Evolutionary conservation across 1,139 yeast genomes (phyloP).

Genomic region (Debaryomycetaceae sp.): DNA sequence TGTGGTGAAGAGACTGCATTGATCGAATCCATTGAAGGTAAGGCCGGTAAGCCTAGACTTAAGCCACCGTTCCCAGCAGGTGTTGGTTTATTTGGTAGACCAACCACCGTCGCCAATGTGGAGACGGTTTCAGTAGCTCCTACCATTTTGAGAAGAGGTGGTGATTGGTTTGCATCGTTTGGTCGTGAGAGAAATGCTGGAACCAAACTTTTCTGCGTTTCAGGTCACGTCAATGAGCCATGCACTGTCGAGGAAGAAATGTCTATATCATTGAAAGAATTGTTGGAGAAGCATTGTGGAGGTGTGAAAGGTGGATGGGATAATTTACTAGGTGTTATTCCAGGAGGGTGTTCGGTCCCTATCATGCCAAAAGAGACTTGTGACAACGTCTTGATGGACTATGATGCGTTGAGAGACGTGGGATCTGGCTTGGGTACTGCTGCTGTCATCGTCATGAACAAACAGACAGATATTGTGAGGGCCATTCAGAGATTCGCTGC

Average conservation of each 20-base stretch:
- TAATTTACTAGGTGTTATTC: conserved; percentile 77
- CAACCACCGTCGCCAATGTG: conserved; percentile 84
- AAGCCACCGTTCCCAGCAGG: conserved; percentile 96
- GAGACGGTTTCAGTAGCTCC: conserved; percentile 90
- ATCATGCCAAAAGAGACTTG: conserved; percentile 66
- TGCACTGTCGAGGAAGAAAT: conserved; percentile 91
- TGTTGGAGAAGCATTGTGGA: conserved; percentile 84
- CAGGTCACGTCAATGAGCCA: conserved; percentile 88
- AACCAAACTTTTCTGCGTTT: conserved; percentile 77
- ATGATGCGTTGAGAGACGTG: conserved; percentile 76
- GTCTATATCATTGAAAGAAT: conserved; percentile 80
- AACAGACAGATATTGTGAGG: conserved; percentile 75
- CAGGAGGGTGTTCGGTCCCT: conserved; percentile 89
- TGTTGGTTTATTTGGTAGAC: conserved; percentile 86
- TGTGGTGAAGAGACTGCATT: conserved; percentile 92
- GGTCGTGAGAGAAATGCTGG: conserved; percentile 85
- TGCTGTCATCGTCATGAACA: conserved; percentile 86
- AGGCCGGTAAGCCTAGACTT: conserved; percentile 88
- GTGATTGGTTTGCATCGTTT: conserved; percentile 77
- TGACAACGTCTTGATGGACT: conserved; percentile 75
- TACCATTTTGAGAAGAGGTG: conserved; percentile 83
- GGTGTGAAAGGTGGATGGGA: conserved; percentile 93
- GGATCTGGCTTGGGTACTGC: conserved; percentile 91
- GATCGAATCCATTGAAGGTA: conserved; percentile 84
- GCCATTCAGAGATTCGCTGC: conserved; percentile 82